Conservation (phyloP, 1,284 basidiomycete species). For the Agroathelia rolfsii region DNA sequence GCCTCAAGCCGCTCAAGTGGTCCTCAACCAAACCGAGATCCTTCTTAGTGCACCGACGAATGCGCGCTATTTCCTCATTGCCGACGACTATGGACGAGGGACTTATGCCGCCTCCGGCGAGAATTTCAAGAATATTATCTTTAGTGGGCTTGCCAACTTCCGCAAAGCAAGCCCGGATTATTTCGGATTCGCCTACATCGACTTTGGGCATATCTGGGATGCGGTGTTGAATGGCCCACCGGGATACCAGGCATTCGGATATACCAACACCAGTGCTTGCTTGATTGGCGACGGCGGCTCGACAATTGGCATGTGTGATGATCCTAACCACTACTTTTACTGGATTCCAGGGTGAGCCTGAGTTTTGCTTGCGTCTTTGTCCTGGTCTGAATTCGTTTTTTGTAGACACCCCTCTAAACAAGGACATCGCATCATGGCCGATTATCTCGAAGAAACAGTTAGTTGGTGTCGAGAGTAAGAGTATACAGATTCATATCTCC, state of each 20-base stretch:
- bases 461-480: too few relatives aligned
- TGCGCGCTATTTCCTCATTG: conserved; percentile 21
- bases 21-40: conserved; percentile 22
- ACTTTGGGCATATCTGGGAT: conserved; percentile 22
- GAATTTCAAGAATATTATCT: conserved; percentile 20
- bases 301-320: conserved; percentile 24
- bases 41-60: conserved; percentile 20
- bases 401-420: conserved; percentile 31
- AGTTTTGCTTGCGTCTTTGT: background rate
- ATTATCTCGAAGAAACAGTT: too few relatives aligned
- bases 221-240: conserved; percentile 18
- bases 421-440: conserved; percentile 35
- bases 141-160: conserved; percentile 16
- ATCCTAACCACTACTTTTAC: conserved; percentile 40
- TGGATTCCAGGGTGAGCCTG: conserved; percentile 39
- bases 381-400: background rate
- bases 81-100: conserved; percentile 24
- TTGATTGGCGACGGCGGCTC: conserved; percentile 17
- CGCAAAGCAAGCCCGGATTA: conserved; percentile 11
- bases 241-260: conserved; percentile 24
- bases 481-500: too few relatives aligned
- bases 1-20: conserved; percentile 23
- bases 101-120: conserved; percentile 18
- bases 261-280: conserved; percentile 19
- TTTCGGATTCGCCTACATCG: conserved; percentile 16